These are phyloP conservation scores for Cucurbita maxima DNA, from an alignment of 306 rosid species.

Conservation along the genomic window DNA sequence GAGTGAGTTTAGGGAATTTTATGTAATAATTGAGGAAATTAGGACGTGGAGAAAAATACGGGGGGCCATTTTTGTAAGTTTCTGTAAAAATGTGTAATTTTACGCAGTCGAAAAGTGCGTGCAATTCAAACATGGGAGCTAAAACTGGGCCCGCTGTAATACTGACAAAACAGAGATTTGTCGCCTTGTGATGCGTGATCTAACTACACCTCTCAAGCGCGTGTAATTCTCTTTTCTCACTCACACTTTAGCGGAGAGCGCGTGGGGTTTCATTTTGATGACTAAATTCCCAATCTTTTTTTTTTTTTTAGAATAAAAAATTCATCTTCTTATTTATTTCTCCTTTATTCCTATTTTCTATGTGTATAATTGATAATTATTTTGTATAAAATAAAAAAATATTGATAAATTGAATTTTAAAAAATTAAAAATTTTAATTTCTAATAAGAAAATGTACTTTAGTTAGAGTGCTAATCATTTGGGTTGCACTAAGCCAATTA, in stretches of 20 bases:
- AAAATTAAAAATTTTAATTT: no score
- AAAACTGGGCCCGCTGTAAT: background rate
- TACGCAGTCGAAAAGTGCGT: conserved; percentile 4
- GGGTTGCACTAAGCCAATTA: background rate
- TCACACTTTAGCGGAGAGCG: background rate
- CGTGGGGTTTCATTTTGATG: background rate
- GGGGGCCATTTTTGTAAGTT: background rate
- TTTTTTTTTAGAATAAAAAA: no score
- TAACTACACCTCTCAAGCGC: background rate
- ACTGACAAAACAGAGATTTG: conserved; percentile 11
- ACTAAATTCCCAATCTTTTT: no score
- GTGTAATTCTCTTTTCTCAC: background rate
- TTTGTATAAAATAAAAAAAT: no score
- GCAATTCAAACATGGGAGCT: background rate
- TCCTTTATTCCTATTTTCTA: no score
- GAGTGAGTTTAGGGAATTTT: background rate
- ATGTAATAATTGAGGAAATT: background rate
- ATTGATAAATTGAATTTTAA: no score
- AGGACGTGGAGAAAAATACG: background rate
- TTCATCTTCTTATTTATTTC: no score
- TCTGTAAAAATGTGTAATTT: background rate
- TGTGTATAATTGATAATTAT: no score
- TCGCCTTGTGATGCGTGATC: conserved; percentile 5
- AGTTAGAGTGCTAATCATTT: background rate
- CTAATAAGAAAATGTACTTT: no score